Conservation (phyloP, 768 basidiomycete species). For the Pulveroboletus frians region DNA sequence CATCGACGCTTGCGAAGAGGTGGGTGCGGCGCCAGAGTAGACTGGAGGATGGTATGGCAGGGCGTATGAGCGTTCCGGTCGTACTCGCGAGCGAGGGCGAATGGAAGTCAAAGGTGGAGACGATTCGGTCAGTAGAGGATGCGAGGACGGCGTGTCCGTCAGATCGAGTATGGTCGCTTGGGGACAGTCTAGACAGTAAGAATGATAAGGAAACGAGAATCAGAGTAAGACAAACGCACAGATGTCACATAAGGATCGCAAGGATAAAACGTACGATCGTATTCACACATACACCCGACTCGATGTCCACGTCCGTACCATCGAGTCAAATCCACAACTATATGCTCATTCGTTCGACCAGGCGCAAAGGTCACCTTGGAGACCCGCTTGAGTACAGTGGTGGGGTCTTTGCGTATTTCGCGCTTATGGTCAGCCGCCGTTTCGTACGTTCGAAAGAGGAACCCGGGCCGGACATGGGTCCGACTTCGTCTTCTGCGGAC, state of each 20-base stretch:
- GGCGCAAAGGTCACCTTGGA: slow-evolving; percentile 62
- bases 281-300: slow-evolving; percentile 63
- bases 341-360: no score
- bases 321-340: no score
- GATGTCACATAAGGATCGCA: no score
- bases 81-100: no score
- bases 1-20: no score
- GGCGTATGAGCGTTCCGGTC: no score
- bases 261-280: slow-evolving; percentile 49
- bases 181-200: no score
- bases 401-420: slow-evolving; percentile 61
- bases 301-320: no score
- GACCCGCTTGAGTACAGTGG: slow-evolving; percentile 75
- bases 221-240: not conserved
- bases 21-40: no score
- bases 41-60: no score
- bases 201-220: not conserved
- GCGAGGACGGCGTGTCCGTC: not conserved
- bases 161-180: no score
- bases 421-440: slow-evolving; percentile 33
- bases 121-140: not conserved
- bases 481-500: slow-evolving; percentile 60
- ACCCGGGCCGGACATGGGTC: slow-evolving; percentile 1
- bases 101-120: no score
- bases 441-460: slow-evolving; percentile 43